Evolutionary conservation across 2,329 filamentous ascomycete species (phyloP).

Genomic region (Botrytis galanthina): DNA sequence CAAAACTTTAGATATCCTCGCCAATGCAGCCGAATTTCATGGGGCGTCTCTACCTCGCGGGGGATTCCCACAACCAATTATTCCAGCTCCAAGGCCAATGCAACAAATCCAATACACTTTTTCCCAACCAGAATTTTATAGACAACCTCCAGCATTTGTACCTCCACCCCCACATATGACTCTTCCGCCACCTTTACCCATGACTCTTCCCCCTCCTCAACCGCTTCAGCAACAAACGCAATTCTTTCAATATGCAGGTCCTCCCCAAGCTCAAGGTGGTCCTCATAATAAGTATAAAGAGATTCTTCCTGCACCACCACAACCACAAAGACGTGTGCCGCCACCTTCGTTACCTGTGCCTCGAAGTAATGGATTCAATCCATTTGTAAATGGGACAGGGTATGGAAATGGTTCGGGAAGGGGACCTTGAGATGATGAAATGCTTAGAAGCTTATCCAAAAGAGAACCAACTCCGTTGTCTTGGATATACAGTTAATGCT

Average conservation of each 20-base stretch:
- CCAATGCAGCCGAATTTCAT: slow-evolving; percentile 15
- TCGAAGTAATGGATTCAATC: background rate
- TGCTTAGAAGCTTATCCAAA: background rate
- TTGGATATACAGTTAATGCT: background rate
- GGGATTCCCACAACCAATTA: background rate
- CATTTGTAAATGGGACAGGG: background rate
- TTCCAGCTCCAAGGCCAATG: background rate
- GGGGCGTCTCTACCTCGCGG: background rate
- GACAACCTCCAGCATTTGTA: background rate
- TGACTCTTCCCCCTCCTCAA: slow-evolving; percentile 14
- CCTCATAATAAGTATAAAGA: slow-evolving; percentile 10
- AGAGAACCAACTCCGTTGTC: background rate
- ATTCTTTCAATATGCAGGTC: slow-evolving; percentile 15
- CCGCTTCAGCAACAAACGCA: slow-evolving; percentile 6
- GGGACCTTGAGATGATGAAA: background rate
- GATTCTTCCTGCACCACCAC: slow-evolving; percentile 13
- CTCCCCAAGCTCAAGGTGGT: background rate
- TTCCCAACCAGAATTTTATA: slow-evolving; percentile 10
- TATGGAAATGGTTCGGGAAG: background rate
- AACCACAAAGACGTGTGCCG: background rate
- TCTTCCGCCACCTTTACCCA: slow-evolving; percentile 1
- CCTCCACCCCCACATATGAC: slow-evolving; percentile 13
- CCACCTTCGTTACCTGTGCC: background rate
- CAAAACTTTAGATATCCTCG: slow-evolving; percentile 11
- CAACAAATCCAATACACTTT: slow-evolving; percentile 7